Conservation (phyloP, 805 yeast genomes). For the Priceomyces fermenticarens region DNA sequence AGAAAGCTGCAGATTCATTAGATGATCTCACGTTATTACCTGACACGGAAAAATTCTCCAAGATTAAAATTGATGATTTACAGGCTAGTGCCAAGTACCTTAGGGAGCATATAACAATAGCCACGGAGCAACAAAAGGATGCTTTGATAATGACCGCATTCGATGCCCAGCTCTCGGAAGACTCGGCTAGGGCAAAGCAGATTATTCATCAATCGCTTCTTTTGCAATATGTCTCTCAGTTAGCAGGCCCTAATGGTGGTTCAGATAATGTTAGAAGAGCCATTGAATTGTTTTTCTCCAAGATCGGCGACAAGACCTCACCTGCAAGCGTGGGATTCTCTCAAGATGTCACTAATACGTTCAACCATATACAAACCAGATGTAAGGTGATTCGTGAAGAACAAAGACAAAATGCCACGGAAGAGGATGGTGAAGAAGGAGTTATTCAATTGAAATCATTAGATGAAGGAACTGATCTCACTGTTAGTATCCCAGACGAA, state of each 20-base stretch:
- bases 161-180: constrained; percentile 69
- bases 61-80: constrained; percentile 49
- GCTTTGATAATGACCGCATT: constrained; percentile 91
- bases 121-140: constrained; percentile 84
- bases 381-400: constrained; percentile 66
- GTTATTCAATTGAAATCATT: constrained; percentile 84
- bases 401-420: constrained; percentile 26
- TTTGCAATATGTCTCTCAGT: constrained; percentile 63
- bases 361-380: constrained; percentile 69
- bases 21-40: constrained; percentile 57
- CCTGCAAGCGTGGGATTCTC: constrained; percentile 71
- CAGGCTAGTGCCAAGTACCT: constrained; percentile 51
- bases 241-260: constrained; percentile 31
- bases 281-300: constrained; percentile 64
- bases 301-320: constrained; percentile 47
- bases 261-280: constrained; percentile 37
- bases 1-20: constrained; percentile 26
- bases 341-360: constrained; percentile 72
- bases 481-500: constrained; percentile 63
- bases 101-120: constrained; percentile 60
- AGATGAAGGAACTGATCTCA: constrained; percentile 76
- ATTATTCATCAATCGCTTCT: constrained; percentile 79
- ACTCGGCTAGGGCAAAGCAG: constrained; percentile 52
- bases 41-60: constrained; percentile 64
- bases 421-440: constrained; percentile 54